These are phyloP conservation scores for Porphyrellus sp. DNA, from an alignment of 1,284 basidiomycete genomes.

Conservation along the genomic window DNA sequence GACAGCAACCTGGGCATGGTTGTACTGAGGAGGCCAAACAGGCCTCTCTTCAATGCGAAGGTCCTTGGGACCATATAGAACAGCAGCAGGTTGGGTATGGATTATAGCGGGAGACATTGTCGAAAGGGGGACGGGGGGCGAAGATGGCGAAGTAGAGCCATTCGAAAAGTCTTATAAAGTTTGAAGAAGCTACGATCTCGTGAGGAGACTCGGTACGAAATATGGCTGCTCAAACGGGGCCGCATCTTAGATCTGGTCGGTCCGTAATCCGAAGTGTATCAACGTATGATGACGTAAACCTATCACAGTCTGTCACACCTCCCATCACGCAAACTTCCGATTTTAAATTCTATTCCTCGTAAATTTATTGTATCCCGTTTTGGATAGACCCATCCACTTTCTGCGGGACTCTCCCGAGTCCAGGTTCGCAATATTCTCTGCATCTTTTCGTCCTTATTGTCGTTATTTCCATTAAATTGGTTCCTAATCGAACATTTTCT, in stretches of 20 bases:
- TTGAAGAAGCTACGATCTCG: constrained; percentile 28
- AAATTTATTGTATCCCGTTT: constrained; percentile 29
- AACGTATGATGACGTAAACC: constrained; percentile 31
- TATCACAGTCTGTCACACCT: constrained; percentile 26
- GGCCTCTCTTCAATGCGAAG: constrained; percentile 68
- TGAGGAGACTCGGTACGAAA: constrained; percentile 33
- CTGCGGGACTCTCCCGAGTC: constrained; percentile 14
- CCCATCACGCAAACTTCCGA: constrained; percentile 27
- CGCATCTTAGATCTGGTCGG: constrained; percentile 26
- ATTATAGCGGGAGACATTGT: constrained; percentile 62
- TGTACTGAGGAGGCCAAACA: constrained; percentile 61
- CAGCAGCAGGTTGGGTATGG: constrained; percentile 57
- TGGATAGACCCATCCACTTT: constrained; percentile 14
- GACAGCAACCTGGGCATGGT: constrained; percentile 72
- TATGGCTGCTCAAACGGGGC: constrained; percentile 22
- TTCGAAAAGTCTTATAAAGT: constrained; percentile 36
- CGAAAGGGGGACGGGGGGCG: constrained; percentile 21
- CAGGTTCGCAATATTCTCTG: constrained; percentile 14
- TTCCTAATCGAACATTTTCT: neutral
- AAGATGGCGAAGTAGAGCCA: constrained; percentile 25
- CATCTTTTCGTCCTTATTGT: constrained; percentile 14
- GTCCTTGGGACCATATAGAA: constrained; percentile 71
- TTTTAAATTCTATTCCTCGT: constrained; percentile 18
- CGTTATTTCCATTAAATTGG: neutral
- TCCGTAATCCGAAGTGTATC: constrained; percentile 30